Conservation (phyloP, 1,284 basidiomycete species). For the Moesziomyces parantarcticus region DNA sequence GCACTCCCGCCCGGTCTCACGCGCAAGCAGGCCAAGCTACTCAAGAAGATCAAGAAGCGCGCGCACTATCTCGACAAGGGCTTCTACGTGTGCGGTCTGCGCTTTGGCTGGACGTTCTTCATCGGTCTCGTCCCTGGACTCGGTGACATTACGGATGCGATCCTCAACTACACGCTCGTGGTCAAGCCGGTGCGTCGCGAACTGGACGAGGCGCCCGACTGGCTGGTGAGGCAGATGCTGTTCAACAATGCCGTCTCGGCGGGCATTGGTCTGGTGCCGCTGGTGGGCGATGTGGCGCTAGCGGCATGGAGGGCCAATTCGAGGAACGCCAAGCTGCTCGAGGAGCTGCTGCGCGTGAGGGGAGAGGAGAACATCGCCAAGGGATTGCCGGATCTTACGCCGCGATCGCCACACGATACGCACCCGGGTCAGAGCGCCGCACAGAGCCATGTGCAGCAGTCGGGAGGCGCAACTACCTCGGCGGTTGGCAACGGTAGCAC, state of each 20-base stretch:
- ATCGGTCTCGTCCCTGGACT: conserved; percentile 78
- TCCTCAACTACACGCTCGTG: conserved; percentile 81
- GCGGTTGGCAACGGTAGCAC: conserved; percentile 6
- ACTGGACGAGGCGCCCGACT: conserved; percentile 72
- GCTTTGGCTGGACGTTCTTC: conserved; percentile 79
- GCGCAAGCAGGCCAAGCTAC: conserved; percentile 78
- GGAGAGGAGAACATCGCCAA: conserved; percentile 58
- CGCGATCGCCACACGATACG: conserved; percentile 26
- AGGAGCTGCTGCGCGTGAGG: conserved; percentile 52
- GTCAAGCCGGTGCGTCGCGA: conserved; percentile 78
- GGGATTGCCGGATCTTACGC: conserved; percentile 50
- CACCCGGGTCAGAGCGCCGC: conserved; percentile 28
- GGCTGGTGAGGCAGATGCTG: conserved; percentile 72
- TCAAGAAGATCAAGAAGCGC: conserved; percentile 70
- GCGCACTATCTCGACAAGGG: conserved; percentile 94
- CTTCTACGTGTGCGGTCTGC: conserved; percentile 82
- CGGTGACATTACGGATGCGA: conserved; percentile 76
- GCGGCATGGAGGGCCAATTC: conserved; percentile 87
- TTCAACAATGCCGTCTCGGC: conserved; percentile 81
- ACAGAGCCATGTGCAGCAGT: conserved; percentile 20
- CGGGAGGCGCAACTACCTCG: neutral
- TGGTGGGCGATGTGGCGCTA: conserved; percentile 81
- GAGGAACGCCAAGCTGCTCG: conserved; percentile 76
- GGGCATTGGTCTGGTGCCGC: conserved; percentile 79
- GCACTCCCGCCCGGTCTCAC: conserved; percentile 82